Conservation (phyloP, 306 rosid species). For the Lathyrus oleraceus region DNA sequence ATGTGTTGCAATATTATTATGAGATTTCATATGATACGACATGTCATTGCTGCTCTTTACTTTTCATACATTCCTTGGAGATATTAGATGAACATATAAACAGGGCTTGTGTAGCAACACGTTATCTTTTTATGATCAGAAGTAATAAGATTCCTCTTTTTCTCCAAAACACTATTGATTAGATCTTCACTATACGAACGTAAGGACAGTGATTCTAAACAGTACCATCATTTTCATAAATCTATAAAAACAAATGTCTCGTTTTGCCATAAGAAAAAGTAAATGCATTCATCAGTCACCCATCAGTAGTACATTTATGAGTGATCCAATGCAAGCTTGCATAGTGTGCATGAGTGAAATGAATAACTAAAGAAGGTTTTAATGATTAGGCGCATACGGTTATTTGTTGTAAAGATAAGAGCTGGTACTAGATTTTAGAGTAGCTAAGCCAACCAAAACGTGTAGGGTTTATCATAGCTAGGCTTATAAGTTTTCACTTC, state of each 20-base stretch:
- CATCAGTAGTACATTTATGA: neutral
- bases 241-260: neutral
- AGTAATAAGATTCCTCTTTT: neutral
- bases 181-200: neutral
- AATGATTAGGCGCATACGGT: conserved; percentile 20
- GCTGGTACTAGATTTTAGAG: too few species aligned
- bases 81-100: neutral
- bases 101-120: neutral
- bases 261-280: neutral
- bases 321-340: conserved; percentile 23
- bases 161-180: neutral
- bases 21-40: conserved; percentile 39
- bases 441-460: conserved; percentile 23
- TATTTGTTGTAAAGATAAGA: neutral
- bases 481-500: conserved; percentile 29
- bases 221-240: neutral
- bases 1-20: neutral
- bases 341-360: neutral
- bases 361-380: conserved; percentile 6
- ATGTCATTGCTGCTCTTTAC: conserved; percentile 28
- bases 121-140: neutral
- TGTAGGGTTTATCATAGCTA: conserved; percentile 25
- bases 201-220: neutral
- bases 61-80: conserved; percentile 45
- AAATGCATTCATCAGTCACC: neutral